phyloP scores from a whole-genome alignment of 805 yeast genomes.

The Saccharomycopsis sp. region DNA sequence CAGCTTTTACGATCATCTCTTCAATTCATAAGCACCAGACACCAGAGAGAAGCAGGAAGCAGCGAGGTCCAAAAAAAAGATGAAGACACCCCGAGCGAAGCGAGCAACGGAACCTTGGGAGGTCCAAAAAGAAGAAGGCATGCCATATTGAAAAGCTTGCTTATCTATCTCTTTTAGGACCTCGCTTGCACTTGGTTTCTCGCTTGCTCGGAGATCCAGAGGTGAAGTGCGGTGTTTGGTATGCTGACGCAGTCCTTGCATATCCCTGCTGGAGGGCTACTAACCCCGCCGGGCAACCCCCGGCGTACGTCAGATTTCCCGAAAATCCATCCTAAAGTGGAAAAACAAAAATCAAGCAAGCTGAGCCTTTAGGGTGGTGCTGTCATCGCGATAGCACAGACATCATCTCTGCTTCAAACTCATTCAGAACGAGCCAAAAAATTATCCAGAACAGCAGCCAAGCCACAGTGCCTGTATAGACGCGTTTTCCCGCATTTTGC shows the following conservation, averaged over 20 bases:
- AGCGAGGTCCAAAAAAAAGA: too few species aligned
- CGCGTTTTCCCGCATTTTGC: neutral
- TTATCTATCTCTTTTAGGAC: too few species aligned
- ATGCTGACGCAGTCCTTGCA: slow-evolving; percentile 32
- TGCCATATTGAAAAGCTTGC: too few species aligned
- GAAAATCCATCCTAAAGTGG: neutral
- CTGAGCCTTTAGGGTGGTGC: neutral
- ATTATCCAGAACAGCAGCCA: neutral
- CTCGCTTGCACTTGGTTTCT: too few species aligned
- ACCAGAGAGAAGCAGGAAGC: too few species aligned
- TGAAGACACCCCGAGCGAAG: too few species aligned
- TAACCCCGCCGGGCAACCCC: neutral
- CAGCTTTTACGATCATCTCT: too few species aligned
- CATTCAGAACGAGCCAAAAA: neutral
- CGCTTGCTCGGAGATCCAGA: too few species aligned
- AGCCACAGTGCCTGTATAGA: neutral
- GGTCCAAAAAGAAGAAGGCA: too few species aligned
- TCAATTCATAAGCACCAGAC: too few species aligned
- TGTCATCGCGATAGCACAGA: neutral
- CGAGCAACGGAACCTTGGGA: too few species aligned
- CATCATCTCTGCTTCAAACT: neutral
- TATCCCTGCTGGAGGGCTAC: slow-evolving; percentile 38
- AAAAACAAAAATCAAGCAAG: neutral
- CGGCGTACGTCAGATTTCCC: neutral
- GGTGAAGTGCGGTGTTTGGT: too few species aligned